Percentiles rank a stretch among this genome's conserved stretches.
Conservation (phyloP, 2,329 filamentous ascomycete genomes). For the Penicillium sp. region DNA sequence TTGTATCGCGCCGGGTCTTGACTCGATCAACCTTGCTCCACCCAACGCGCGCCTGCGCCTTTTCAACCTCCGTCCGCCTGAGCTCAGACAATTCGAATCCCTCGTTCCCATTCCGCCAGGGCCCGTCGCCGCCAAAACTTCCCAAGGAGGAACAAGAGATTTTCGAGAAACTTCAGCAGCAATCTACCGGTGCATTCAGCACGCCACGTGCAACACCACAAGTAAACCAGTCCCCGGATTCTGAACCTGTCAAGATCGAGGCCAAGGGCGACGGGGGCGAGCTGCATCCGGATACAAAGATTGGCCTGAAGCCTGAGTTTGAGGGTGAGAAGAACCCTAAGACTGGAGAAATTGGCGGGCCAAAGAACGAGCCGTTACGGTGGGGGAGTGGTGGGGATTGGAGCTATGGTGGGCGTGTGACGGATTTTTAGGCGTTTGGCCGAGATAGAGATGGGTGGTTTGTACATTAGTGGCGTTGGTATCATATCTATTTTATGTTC, state of each 20-base stretch:
- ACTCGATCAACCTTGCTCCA: slow-evolving; percentile 45
- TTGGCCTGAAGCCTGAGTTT: slow-evolving; percentile 87
- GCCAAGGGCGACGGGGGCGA: slow-evolving; percentile 66
- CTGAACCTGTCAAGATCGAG: slow-evolving; percentile 44
- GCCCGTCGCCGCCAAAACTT: slow-evolving; percentile 80
- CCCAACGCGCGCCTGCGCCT: slow-evolving; percentile 23
- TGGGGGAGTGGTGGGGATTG: slow-evolving; percentile 82
- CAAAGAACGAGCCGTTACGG: slow-evolving; percentile 93
- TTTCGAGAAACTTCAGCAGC: slow-evolving; percentile 82
- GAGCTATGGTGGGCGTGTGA: slow-evolving; percentile 94
- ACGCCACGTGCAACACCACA: slow-evolving; percentile 57
- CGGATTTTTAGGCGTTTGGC: slow-evolving; percentile 69
- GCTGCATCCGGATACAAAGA: slow-evolving; percentile 71
- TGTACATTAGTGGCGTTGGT: neutral
- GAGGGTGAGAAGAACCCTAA: slow-evolving; percentile 88
- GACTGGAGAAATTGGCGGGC: slow-evolving; percentile 94
- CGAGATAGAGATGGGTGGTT: neutral
- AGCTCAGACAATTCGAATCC: slow-evolving; percentile 31
- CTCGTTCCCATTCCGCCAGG: slow-evolving; percentile 41
- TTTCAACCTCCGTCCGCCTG: slow-evolving; percentile 34
- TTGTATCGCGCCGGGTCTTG: slow-evolving; percentile 41
- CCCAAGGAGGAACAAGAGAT: slow-evolving; percentile 87
- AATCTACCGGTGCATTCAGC: slow-evolving; percentile 77
- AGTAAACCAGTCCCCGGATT: slow-evolving; percentile 57
- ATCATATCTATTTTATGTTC: neutral